Base-by-base conservation (phyloP, 345 rosid species). In the Rhodamnia argentea region DNA sequence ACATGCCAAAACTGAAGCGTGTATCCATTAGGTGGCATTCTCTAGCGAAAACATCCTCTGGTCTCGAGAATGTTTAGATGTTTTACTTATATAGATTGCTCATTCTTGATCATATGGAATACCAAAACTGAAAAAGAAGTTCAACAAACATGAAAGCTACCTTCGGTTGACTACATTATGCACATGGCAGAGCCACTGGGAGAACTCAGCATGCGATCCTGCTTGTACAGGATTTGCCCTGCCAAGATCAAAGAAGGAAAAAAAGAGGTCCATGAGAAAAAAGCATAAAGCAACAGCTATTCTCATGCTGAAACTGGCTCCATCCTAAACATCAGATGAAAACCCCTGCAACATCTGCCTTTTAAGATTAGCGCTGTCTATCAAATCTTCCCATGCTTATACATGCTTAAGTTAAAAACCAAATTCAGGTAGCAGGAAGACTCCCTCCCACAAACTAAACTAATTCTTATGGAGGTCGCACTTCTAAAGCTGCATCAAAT, bases 111-210 rank as follows among this genome's bases (percentile, higher is more conserved):
- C 29, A 27, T 5, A 32, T 15, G 12, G 56, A 23, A 9, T 40
- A 26, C 47, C 5, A 6, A 53, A 3, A 26, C 1, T 5, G 29
- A 64, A 70, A 54, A 54, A 44, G 4, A 51, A 60, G 29, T 81
- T 40, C 42, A 37, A 59, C 26, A 24, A 70, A 40, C 10, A 13
- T 14, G 13, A 24, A 26, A 55, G 51, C 81, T 90, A 95, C 99
- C 99, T 96, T 92, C 99, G 93, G 83, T 96, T 97, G 83, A 97
- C 97, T 70, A 96, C 92, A 89, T 97, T 97, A 90, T 97, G 99
- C 60, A 94, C 94, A 52, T 92, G 94, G 85, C 99, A 97, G 40
- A 97, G 90, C 99, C 99, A 96, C 58, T 89, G 95, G 7, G 99
- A 96, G 90, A 96, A 97, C 82, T 97, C 96, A 53, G 93, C 89